Evolutionary conservation across 768 basidiomycete genomes (phyloP).

Genomic region (Mycena rebaudengoi): DNA sequence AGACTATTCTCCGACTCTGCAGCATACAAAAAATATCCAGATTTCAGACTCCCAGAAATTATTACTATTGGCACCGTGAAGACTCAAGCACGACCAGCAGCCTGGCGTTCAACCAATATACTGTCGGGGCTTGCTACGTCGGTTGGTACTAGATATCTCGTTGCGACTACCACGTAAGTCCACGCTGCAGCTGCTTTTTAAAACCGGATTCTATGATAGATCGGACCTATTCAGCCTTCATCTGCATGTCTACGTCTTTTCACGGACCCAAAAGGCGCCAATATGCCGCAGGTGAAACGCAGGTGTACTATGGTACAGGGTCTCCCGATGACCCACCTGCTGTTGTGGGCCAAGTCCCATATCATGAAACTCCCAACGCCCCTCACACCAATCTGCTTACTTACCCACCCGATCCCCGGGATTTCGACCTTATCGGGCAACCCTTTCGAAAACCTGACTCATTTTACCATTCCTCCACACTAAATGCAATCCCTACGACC

Average conservation of each 20-base stretch:
- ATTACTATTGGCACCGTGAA: no score
- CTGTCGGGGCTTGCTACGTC: no score
- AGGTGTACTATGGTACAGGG: constrained; percentile 51
- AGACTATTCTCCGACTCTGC: no score
- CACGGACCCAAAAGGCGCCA: constrained; percentile 54
- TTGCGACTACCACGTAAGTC: no score
- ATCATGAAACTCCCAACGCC: constrained; percentile 39
- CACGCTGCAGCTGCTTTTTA: no score
- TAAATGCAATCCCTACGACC: constrained; percentile 66
- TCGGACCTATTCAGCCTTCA: no score
- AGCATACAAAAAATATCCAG: no score
- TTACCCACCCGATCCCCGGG: constrained; percentile 63
- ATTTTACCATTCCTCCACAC: constrained; percentile 66
- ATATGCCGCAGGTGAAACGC: constrained; percentile 66
- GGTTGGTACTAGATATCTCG: no score
- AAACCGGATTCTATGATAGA: no score
- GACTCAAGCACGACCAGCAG: no score
- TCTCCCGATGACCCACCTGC: constrained; percentile 25
- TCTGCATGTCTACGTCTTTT: neutral
- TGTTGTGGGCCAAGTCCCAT: neutral
- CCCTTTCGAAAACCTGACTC: constrained; percentile 48
- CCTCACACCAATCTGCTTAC: constrained; percentile 64
- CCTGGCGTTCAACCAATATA: no score
- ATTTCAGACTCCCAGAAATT: no score
- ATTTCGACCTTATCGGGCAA: constrained; percentile 41